These are phyloP conservation scores for Ormosia semicastrata DNA, from an alignment of 306 rosid genomes.

Conservation along the genomic window DNA sequence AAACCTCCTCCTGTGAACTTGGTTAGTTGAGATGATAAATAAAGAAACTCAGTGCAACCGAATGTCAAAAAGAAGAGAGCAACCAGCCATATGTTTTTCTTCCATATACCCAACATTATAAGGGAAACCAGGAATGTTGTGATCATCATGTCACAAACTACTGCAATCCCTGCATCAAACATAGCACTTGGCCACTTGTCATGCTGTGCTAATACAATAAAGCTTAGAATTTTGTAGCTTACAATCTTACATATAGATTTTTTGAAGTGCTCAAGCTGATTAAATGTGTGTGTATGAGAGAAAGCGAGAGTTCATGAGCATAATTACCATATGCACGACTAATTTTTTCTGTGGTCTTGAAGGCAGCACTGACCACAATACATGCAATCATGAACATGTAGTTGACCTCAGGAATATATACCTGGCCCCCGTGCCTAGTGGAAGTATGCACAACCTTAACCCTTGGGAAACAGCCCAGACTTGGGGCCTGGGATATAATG, in stretches of 20 bases:
- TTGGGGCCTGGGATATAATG: constrained; percentile 50
- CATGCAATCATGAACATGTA: constrained; percentile 55
- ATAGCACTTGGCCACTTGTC: not conserved
- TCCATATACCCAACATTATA: constrained; percentile 61
- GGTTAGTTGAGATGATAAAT: constrained; percentile 41
- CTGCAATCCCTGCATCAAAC: constrained; percentile 51
- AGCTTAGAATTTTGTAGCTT: not conserved
- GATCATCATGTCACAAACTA: constrained; percentile 59
- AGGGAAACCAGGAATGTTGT: constrained; percentile 48
- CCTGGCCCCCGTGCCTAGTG: constrained; percentile 51
- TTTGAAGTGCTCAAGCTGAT: not conserved
- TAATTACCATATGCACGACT: constrained; percentile 63
- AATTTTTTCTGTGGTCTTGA: constrained; percentile 51
- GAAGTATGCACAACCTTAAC: constrained; percentile 60
- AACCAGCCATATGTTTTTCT: constrained; percentile 49
- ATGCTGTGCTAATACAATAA: not conserved
- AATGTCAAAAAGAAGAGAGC: constrained; percentile 43
- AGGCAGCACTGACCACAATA: constrained; percentile 44
- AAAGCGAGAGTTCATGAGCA: not conserved
- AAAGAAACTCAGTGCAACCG: constrained; percentile 34
- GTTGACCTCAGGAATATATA: constrained; percentile 57
- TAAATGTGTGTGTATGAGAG: not conserved
- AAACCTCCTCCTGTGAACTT: constrained; percentile 60
- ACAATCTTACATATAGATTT: not conserved
- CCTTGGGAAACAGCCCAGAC: constrained; percentile 58